Base-by-base conservation (phyloP, 352 stramenopile species). In the Phytophthora sp. region DNA sequence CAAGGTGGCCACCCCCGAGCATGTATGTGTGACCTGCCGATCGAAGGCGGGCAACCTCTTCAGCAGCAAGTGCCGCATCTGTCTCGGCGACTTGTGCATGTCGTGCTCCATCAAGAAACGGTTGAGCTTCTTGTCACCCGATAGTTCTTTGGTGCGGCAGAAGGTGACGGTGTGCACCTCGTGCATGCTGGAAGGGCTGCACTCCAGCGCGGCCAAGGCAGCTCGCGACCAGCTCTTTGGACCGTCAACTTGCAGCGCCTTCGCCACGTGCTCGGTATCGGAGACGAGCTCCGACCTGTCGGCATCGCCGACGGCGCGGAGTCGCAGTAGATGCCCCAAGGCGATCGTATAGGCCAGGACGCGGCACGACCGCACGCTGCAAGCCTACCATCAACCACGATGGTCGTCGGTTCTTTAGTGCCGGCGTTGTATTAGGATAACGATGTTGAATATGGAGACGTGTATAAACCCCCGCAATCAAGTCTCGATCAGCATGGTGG, bases 21-120 rank as follows among this genome's bases (percentile, higher is more conserved):
- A 65, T 4, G 45, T 56, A 28, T 73, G 64, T 12, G 64, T 73
- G 9, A 73, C 64, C 39, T 73, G 64, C 39, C 58, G 60, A 43
- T 59, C 51, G 58, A 71, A 76, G 57, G 52, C 60, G 7, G 57
- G 63, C 1, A 43, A 39, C 9, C 30, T 74, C 3, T 64, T 66
- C 26, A 46, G 68, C 18, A 53, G 57, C 28, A 76, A 64, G 38
- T 85, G 76, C 50, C 62, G 62, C n/a, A 64, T 85, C 12, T 85
- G 73, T 63, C 45, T 59, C 7, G 59, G 64, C 0, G 50, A 68
- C 17, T 58, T 85, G 59, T 85, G 76, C 46, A 66, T 68, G 27
- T 57, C 64, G 13, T 85, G 73, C 55, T 68, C 67, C 17, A 74
- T 83, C 49, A 77, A 79, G 46, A 74, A 77, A 26, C 48, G 49